phyloP scores from a whole-genome alignment of 345 rosid genomes.

The Triadica sebifera region DNA sequence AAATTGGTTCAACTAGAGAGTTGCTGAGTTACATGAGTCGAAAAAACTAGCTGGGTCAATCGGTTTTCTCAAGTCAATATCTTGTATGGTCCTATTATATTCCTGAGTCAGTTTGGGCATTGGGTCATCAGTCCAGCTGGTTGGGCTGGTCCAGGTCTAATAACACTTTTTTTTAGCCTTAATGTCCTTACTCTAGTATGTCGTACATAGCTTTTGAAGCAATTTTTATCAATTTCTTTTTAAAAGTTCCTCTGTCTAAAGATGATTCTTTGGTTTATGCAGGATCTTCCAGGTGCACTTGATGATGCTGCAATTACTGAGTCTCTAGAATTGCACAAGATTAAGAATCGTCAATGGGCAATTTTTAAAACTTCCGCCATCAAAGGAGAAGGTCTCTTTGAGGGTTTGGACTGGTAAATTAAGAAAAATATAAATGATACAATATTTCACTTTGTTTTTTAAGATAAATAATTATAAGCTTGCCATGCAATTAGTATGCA shows the following conservation, averaged over 20 bases:
- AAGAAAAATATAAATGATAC: background rate
- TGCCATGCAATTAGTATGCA: too few relatives aligned
- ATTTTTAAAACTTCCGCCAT: slow-evolving; percentile 69
- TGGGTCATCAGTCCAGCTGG: background rate
- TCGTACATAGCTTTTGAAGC: background rate
- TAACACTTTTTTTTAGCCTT: background rate
- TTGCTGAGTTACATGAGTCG: too few relatives aligned
- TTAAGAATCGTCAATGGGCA: slow-evolving; percentile 68
- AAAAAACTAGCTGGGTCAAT: background rate
- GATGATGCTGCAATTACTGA: slow-evolving; percentile 68
- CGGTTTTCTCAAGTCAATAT: background rate
- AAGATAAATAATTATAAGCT: background rate
- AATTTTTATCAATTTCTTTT: background rate
- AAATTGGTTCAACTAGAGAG: too few relatives aligned
- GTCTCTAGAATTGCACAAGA: slow-evolving; percentile 67
- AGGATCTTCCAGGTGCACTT: slow-evolving; percentile 87
- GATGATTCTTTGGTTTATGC: slow-evolving; percentile 5
- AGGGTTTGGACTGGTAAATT: slow-evolving; percentile 75
- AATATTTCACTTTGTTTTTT: background rate
- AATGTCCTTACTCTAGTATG: background rate
- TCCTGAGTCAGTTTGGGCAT: background rate
- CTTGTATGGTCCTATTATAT: background rate
- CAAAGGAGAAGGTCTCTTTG: slow-evolving; percentile 73
- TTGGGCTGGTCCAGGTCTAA: background rate
- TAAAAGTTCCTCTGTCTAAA: background rate